phyloP scores from a whole-genome alignment of 192 early-diverging fungal genomes.

The Coemansia asiatica region DNA sequence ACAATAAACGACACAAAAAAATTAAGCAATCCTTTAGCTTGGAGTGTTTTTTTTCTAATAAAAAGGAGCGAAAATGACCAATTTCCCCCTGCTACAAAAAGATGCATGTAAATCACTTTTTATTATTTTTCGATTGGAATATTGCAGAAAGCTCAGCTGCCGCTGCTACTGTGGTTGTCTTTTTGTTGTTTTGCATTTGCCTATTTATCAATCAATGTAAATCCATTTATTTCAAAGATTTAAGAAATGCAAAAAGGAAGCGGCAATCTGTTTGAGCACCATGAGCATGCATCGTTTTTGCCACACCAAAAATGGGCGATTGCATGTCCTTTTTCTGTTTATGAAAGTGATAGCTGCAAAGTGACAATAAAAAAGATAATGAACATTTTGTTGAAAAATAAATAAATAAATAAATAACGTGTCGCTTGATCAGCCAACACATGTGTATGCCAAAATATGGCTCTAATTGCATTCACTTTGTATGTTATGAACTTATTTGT shows the following conservation, averaged over 20 bases:
- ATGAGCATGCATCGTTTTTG: not conserved
- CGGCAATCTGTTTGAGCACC: not conserved
- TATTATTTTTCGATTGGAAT: not conserved
- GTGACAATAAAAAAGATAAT: not conserved
- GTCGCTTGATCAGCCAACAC: not conserved
- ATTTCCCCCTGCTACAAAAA: conserved; percentile 1
- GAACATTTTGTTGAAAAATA: not conserved
- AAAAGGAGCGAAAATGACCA: not conserved
- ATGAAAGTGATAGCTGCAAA: not conserved
- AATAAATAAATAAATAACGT: too few relatives aligned
- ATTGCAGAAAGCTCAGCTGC: not conserved
- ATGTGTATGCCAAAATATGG: not conserved
- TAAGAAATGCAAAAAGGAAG: conserved; percentile 2
- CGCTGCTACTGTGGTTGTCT: too few relatives aligned
- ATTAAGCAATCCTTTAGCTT: not conserved
- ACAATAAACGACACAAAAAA: not conserved
- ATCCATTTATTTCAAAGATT: not conserved
- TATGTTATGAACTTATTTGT: too few relatives aligned
- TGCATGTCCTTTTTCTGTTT: not conserved
- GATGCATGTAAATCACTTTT: conserved; percentile 10
- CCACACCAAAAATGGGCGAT: not conserved
- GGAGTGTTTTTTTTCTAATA: not conserved
- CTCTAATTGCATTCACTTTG: too few relatives aligned
- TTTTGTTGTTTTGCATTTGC: not conserved
- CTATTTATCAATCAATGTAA: conserved; percentile 1